Evolutionary conservation across 257 asterid species (phyloP), one percentile per base, ranked within the genome.

Genomic region (Linderniella brevidens): DNA sequence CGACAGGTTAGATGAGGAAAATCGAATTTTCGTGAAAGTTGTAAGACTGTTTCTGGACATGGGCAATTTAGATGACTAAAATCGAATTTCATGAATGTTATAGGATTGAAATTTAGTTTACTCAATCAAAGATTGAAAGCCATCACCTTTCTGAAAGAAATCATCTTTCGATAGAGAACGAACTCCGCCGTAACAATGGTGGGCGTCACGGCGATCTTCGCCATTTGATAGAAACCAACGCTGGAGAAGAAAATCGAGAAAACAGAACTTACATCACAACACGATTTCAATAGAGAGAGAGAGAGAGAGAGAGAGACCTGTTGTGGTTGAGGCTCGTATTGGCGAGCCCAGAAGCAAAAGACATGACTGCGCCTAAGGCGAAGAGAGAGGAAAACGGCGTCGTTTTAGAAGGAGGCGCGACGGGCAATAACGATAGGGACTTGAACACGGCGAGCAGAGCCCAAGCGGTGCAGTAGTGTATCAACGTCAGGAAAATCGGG

Each of bases 211-310:
- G 92, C 92, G 53, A 82, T 86, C 58, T 86, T 86, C 17, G 96
- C 93, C 96, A 82, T 86, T 77, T 86, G 94, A 62, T 86, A 82
- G 60, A 86, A 86, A 59, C 96, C 93, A 46, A 82, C 92, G 57
- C 96, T 86, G 86, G 71, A 59, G 32, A 25, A 25, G n/a, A n/a
- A 25, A 25, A 25, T 25, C 36, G 58, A 55, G 67, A 62, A 12
- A n/a, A n/a, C n/a, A n/a, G n/a, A n/a, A n/a, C n/a, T n/a, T n/a
- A n/a, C n/a, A n/a, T n/a, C n/a, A n/a, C 53, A 48, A 62, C 65
- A 65, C 63, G 56, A 73, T 72, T 40, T 65, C 11, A 3, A 12
- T 15, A 18, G 17, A 9, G 17, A 8, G 1, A 18, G n/a, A 12
- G 48, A 43, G 5, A 3, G 17, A 9, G 5, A 37, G 37, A 57